Evolutionary conservation across 352 stramenopile genomes (phyloP).

Genomic region (Globisporangium alternatum): DNA sequence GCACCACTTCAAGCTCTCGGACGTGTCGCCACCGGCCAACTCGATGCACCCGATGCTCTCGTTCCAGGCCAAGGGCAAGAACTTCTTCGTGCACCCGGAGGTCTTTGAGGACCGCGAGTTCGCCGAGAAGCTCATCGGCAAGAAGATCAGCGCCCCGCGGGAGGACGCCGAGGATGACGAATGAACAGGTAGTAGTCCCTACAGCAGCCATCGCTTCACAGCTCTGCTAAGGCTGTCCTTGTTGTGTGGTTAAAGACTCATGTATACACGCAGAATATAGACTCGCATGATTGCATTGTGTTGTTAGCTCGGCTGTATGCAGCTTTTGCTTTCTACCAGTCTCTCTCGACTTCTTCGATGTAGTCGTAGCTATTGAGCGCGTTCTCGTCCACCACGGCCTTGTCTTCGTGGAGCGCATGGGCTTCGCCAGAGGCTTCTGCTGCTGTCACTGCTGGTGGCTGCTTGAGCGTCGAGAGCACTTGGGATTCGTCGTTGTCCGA

Average conservation of each 20-base stretch:
- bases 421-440: constrained; percentile 1
- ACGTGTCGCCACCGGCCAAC: constrained; percentile 45
- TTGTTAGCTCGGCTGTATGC: not conserved
- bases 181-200: not conserved
- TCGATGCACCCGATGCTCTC: constrained; percentile 85
- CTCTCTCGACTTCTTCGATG: constrained; percentile 65
- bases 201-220: not conserved
- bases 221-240: not conserved
- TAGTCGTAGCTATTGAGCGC: constrained; percentile 84
- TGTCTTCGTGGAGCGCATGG: constrained; percentile 28
- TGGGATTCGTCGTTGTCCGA: constrained; percentile 42
- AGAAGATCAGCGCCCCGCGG: constrained; percentile 26
- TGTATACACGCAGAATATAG: not conserved
- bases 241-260: too few relatives aligned
- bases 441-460: not conserved
- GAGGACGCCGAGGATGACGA: constrained; percentile 23
- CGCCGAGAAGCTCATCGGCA: constrained; percentile 54
- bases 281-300: constrained; percentile 1
- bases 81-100: constrained; percentile 84
- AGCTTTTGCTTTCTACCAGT: constrained; percentile 22
- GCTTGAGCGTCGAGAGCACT: constrained; percentile 10
- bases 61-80: constrained; percentile 60
- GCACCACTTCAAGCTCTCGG: constrained; percentile 55
- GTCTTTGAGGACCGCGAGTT: constrained; percentile 56
- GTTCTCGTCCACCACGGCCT: constrained; percentile 49